Percentiles rank a stretch among this genome's conserved stretches.
Conservation (phyloP, 2,329 filamentous ascomycete genomes). For the Fusarium sp. region DNA sequence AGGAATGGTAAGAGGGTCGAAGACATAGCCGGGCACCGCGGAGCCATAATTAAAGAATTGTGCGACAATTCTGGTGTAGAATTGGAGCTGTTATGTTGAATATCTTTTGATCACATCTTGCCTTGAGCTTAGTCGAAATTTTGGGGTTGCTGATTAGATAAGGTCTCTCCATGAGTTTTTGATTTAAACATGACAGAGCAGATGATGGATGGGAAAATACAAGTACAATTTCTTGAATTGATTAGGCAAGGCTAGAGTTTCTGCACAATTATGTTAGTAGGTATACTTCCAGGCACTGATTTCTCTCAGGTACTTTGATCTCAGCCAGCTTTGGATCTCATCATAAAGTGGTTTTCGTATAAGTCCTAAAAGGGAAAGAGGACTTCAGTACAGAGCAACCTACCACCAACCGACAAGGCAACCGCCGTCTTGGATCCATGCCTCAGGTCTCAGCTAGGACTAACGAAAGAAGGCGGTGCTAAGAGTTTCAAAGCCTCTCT, state of each 20-base stretch:
- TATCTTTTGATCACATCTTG: slow-evolving; percentile 6
- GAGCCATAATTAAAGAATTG: slow-evolving; percentile 40
- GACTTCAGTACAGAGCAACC: slow-evolving; percentile 28
- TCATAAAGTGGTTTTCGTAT: slow-evolving; percentile 4
- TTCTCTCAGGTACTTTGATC: not conserved
- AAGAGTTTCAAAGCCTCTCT: not conserved
- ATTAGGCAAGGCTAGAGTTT: not conserved
- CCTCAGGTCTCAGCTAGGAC: slow-evolving; percentile 42
- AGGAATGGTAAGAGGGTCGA: slow-evolving; percentile 55
- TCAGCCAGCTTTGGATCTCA: not conserved
- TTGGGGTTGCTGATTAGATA: slow-evolving; percentile 37
- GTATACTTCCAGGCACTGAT: no score
- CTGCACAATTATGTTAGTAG: not conserved
- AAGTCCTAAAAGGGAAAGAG: slow-evolving; percentile 42
- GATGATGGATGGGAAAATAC: not conserved
- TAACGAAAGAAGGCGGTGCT: slow-evolving; percentile 16
- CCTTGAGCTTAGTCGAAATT: slow-evolving; percentile 23
- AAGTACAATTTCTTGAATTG: not conserved
- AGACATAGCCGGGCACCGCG: slow-evolving; percentile 38
- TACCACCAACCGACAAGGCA: slow-evolving; percentile 5
- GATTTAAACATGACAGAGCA: not conserved
- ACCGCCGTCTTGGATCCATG: slow-evolving; percentile 14
- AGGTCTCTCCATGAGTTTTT: not conserved
- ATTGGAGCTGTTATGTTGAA: slow-evolving; percentile 8
- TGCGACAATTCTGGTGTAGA: slow-evolving; percentile 2